phyloP scores from a whole-genome alignment of 495 filamentous ascomycete species.

The Penicillium nucicola region DNA sequence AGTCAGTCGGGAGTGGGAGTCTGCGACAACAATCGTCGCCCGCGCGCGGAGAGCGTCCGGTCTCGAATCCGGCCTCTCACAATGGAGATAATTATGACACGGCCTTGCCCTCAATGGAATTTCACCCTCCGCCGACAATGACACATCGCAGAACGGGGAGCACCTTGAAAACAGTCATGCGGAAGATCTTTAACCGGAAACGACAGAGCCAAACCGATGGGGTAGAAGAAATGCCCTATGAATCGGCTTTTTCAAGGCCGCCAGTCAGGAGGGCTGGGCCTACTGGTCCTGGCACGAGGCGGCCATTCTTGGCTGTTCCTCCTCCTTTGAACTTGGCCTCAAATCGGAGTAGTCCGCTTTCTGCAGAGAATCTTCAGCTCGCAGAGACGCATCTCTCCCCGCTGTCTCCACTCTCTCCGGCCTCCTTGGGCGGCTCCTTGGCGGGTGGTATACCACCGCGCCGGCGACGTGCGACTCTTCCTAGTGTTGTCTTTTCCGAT shows the following conservation, averaged over 20 bases:
- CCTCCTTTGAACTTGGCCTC: slow-evolving; percentile 24
- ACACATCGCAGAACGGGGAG: slow-evolving; percentile 41
- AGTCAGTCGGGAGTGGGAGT: slow-evolving; percentile 14
- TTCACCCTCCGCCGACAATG: slow-evolving; percentile 15
- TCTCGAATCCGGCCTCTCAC: slow-evolving; percentile 16
- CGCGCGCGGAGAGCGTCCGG: slow-evolving; percentile 15
- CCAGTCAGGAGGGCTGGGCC: slow-evolving; percentile 2
- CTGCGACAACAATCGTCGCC: slow-evolving; percentile 10
- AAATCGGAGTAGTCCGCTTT: slow-evolving; percentile 26
- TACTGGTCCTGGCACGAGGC: neutral
- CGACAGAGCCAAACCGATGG: slow-evolving; percentile 36
- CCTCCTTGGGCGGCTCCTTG: slow-evolving; percentile 19
- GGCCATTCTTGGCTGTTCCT: slow-evolving; percentile 17
- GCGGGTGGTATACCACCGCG: slow-evolving; percentile 19
- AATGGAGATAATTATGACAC: slow-evolving; percentile 23
- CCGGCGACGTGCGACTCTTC: slow-evolving; percentile 41
- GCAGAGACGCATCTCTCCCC: slow-evolving; percentile 18
- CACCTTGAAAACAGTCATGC: slow-evolving; percentile 47
- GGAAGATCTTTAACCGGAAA: slow-evolving; percentile 45
- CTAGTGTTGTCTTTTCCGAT: slow-evolving; percentile 43
- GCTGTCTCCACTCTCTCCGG: slow-evolving; percentile 13
- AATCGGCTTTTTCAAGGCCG: slow-evolving; percentile 9
- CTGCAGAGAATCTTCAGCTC: slow-evolving; percentile 18
- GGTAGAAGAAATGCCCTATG: slow-evolving; percentile 24
- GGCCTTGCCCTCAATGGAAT: slow-evolving; percentile 25